Percentiles rank a stretch among this genome's conserved stretches.
phyloP scores from a whole-genome alignment of 768 basidiomycete species.

The Clavaria fumosa region DNA sequence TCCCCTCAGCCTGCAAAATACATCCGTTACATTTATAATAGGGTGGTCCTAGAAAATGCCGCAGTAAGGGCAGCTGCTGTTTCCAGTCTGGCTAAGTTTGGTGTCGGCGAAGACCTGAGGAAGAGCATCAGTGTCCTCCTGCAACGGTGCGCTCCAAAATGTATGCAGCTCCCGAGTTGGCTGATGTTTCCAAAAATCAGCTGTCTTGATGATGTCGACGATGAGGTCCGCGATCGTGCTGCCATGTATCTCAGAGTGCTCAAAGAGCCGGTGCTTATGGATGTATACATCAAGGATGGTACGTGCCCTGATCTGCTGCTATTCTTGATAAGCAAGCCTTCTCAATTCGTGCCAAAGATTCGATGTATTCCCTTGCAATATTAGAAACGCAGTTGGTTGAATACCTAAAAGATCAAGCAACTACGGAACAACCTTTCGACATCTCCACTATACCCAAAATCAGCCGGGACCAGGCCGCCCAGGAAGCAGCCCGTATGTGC shows the following conservation, averaged over 20 bases:
- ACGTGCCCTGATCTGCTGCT: conserved; percentile 4
- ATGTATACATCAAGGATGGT: conserved; percentile 90
- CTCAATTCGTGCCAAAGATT: conserved; percentile 41
- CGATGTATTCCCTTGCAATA: conserved; percentile 80
- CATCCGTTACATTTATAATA: conserved; percentile 99
- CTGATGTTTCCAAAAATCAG: conserved; percentile 30
- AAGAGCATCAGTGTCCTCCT: conserved; percentile 81
- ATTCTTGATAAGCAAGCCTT: no score
- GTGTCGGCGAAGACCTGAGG: conserved; percentile 75
- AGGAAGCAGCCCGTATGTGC: conserved; percentile 69
- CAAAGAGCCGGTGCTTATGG: conserved; percentile 63
- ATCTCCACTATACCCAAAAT: conserved; percentile 79
- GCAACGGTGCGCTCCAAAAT: conserved; percentile 60
- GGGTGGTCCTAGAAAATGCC: conserved; percentile 95
- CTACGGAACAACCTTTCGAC: conserved; percentile 67
- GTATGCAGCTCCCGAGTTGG: no score
- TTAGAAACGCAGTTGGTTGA: conserved; percentile 87
- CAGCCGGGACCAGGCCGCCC: conserved; percentile 82
- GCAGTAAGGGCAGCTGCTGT: conserved; percentile 96
- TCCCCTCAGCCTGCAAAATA: conserved; percentile 96
- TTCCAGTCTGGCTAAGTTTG: conserved; percentile 89
- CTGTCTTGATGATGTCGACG: conserved; percentile 95
- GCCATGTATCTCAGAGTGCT: conserved; percentile 85
- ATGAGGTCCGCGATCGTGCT: conserved; percentile 96
- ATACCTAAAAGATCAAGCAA: conserved; percentile 74